Evolutionary conservation across 805 yeast species (phyloP), one percentile per base, ranked within the genome.

Genomic region (Priceomyces medius): DNA sequence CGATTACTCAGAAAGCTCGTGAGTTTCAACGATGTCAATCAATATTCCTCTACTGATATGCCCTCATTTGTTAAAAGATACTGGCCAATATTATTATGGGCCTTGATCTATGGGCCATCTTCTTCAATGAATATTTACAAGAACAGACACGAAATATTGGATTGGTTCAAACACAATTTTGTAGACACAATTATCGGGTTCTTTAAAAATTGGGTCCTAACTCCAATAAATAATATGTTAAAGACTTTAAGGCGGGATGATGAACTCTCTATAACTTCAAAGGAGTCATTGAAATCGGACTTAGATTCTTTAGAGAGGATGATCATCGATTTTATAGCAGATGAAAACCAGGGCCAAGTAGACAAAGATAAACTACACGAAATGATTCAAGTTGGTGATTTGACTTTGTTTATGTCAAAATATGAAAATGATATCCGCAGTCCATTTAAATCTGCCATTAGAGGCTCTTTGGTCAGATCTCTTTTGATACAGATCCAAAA

Each of bases 401-500:
- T 90, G 55, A 83, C 93, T 1, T 68, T 83, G 35, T 79, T 91
- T 40, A 81, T 91, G 86, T 75, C 80, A 34, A 79, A 80, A 23
- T 93, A 93, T 58, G 98, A 91, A 55, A 53, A 64, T 19, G 91
- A 88, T 49, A 67, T 93, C 43, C 77, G 80, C 43, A 59, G 70
- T 4, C 98, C 98, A 0, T 55, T 89, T 35, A 73, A 69, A 41
- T 80, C 83, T 27, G 51, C 82, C 2, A 43, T 89, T 2, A 63
- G 65, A 10, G 99, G 98, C 3, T 79, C 81, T 42, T 73, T 91
- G 48, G 62, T 89, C 7, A 74, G 96, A 41, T 81, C 90, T 12
- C 61, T 93, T 35, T 66, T 93, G 54, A 90, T 91, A 47, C 98
- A 93, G 61, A 71, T 93, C n/a, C 99, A 91, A 61, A 91, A 93